Evolutionary conservation across 768 basidiomycete genomes (phyloP).

Genomic region (Suillus placidus): DNA sequence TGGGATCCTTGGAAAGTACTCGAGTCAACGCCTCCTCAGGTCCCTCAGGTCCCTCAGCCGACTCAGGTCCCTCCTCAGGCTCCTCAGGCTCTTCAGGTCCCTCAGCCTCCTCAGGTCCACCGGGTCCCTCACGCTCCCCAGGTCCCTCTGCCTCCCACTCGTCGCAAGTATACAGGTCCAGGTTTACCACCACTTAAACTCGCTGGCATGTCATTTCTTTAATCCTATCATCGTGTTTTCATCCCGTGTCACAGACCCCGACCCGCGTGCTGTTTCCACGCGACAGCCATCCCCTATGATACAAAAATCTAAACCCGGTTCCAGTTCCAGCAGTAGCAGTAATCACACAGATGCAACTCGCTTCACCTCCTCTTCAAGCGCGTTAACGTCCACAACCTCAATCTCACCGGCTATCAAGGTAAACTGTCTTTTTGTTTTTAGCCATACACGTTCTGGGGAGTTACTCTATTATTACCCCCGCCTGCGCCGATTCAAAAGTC

Average conservation of each 20-base stretch:
- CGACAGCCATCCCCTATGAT: not conserved
- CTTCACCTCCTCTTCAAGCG: constrained; percentile 23
- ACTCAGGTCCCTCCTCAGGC: too few species aligned
- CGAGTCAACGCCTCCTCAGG: too few species aligned
- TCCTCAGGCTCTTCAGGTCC: too few species aligned
- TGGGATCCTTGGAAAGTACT: constrained; percentile 31
- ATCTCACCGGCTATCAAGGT: constrained; percentile 25
- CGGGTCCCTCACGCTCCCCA: too few species aligned
- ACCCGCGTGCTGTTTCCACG: constrained; percentile 20
- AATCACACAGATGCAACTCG: constrained; percentile 32
- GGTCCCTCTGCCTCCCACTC: too few species aligned
- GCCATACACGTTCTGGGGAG: not conserved
- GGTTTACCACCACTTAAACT: not conserved
- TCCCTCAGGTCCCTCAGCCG: too few species aligned
- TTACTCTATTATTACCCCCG: not conserved
- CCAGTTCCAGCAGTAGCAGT: constrained; percentile 25
- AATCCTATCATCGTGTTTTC: not conserved
- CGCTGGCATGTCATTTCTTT: constrained; percentile 21
- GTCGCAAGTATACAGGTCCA: constrained; percentile 6
- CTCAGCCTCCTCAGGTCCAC: too few species aligned
- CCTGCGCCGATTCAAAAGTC: not conserved
- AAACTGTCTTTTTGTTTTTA: constrained; percentile 19
- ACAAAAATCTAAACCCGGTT: constrained; percentile 25
- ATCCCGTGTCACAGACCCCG: constrained; percentile 9
- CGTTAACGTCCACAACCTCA: constrained; percentile 32